Conservation (phyloP, 352 stramenopile genomes). For the Globisporangium uncinulatum region DNA sequence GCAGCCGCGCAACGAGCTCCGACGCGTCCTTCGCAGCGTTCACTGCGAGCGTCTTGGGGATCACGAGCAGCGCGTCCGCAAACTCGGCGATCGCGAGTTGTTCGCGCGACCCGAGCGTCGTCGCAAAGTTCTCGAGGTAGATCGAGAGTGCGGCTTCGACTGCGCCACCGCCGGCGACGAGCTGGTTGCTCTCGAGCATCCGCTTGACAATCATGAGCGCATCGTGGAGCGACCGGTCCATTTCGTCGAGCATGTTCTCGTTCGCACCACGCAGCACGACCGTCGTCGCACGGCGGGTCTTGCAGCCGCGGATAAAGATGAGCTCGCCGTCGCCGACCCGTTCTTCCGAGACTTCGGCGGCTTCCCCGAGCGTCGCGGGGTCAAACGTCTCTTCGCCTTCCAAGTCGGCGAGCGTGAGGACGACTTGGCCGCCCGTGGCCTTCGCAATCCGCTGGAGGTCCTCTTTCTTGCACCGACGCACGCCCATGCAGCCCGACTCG, state of each 20-base stretch:
- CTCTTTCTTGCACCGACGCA: constrained; percentile 97
- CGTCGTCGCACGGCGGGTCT: constrained; percentile 91
- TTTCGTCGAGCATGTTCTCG: constrained; percentile 99
- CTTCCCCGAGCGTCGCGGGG: constrained; percentile 87
- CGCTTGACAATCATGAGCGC: constrained; percentile 99
- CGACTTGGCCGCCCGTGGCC: constrained; percentile 95
- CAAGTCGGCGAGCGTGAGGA: constrained; percentile 98
- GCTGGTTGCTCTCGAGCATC: constrained; percentile 99
- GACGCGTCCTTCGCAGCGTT: constrained; percentile 99
- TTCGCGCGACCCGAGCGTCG: constrained; percentile 94
- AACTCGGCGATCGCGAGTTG: constrained; percentile 99
- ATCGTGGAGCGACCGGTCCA: constrained; percentile 99
- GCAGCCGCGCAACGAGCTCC: constrained; percentile 96
- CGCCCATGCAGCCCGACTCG: constrained; percentile 95
- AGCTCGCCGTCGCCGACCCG: constrained; percentile 98
- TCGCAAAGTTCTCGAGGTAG: constrained; percentile 98
- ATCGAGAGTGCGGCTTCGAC: constrained; percentile 98
- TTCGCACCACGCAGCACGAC: constrained; percentile 98
- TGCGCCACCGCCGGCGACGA: constrained; percentile 96
- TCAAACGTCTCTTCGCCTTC: constrained; percentile 98
- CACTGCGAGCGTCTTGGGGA: constrained; percentile 97
- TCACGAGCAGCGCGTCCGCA: constrained; percentile 74
- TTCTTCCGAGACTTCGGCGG: constrained; percentile 93
- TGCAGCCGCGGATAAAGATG: constrained; percentile 98
- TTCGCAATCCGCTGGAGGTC: constrained; percentile 98